phyloP scores from a whole-genome alignment of 495 filamentous ascomycete species.

The Hypoxylon cercidicola region DNA sequence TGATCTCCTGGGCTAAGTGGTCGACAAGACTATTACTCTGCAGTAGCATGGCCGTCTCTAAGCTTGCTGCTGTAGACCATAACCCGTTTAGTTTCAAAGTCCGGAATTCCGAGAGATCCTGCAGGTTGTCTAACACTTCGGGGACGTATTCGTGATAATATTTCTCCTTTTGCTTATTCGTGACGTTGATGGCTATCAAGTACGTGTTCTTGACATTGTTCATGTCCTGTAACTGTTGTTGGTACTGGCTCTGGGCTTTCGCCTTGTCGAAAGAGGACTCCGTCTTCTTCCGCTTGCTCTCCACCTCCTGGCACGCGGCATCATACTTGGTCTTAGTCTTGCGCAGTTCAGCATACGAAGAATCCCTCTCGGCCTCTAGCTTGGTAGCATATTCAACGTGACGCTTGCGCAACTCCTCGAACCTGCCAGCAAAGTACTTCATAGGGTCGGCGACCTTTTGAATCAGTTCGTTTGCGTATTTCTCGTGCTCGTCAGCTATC shows the following conservation, averaged over 20 bases:
- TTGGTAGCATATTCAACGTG: slow-evolving; percentile 89
- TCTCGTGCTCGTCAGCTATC: slow-evolving; percentile 89
- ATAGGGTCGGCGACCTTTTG: slow-evolving; percentile 85
- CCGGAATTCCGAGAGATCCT: slow-evolving; percentile 91
- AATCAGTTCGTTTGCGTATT: slow-evolving; percentile 78
- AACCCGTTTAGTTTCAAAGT: slow-evolving; percentile 82
- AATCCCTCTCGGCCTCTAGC: slow-evolving; percentile 87
- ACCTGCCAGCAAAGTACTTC: slow-evolving; percentile 73
- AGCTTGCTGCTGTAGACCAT: slow-evolving; percentile 80
- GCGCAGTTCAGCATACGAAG: slow-evolving; percentile 82
- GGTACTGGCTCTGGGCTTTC: slow-evolving; percentile 90
- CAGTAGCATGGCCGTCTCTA: slow-evolving; percentile 79
- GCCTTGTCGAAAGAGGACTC: slow-evolving; percentile 87
- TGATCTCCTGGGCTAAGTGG: slow-evolving; percentile 80
- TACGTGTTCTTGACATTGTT: slow-evolving; percentile 98
- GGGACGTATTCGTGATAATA: slow-evolving; percentile 98
- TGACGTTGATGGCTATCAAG: slow-evolving; percentile 91
- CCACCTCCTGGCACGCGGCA: slow-evolving; percentile 90
- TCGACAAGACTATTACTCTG: slow-evolving; percentile 75
- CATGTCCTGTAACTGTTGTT: slow-evolving; percentile 92
- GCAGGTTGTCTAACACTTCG: slow-evolving; percentile 87
- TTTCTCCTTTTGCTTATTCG: slow-evolving; percentile 94
- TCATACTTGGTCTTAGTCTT: slow-evolving; percentile 96
- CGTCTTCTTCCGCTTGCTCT: slow-evolving; percentile 91
- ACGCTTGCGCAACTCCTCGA: slow-evolving; percentile 92